Evolutionary conservation across 768 basidiomycete genomes (phyloP), one percentile per base, ranked within the genome.

Genomic region (Saitozyma sp.): DNA sequence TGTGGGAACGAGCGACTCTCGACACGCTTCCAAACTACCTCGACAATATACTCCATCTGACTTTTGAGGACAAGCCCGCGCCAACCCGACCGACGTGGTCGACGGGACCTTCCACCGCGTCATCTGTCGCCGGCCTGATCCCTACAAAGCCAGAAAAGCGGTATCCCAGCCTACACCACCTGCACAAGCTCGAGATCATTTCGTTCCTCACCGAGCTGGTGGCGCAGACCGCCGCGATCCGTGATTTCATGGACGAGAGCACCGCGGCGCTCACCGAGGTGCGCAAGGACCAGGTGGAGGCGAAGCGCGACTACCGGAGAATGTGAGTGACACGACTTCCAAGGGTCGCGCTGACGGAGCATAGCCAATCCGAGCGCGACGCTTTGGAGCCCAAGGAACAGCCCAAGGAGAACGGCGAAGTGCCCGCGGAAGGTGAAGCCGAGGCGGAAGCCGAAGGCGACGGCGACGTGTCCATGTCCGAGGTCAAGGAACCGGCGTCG

Each of bases 211-310:
- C 88, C 80, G 91, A 94, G 73, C 80, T 94, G 55, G 92, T 89
- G 0, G 86, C 93, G 29, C 92, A 93, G 20, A 92, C 91, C 79
- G 95, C 92, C 80, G 84, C 87, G 9, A 87, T 97, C 19, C 90
- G 93, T 74, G 80, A 84, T 6, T 90, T 91, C 71, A 89, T 98
- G 86, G 96, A 99, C 71, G 85, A 86, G 50, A 91, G 90, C 71
- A 92, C 94, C 73, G 86, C 89, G 69, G 88, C 89, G 66, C 79
- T 99, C 65, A 98, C 96, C 9, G 91, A 93, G 37, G 82, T 96
- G 41, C 82, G 96, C 66, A 99, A 98, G 80, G 91, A 95, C 79
- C 90, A 94, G 79, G 92, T 94, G 40, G 96, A 98, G 65, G 87
- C 93, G 64, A 96, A 96, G 80, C 85, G 94, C 62, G 83, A 88